Evolutionary conservation across 73 alveolate species (phyloP).

Genomic region (Tetrahymena malaccensis): DNA sequence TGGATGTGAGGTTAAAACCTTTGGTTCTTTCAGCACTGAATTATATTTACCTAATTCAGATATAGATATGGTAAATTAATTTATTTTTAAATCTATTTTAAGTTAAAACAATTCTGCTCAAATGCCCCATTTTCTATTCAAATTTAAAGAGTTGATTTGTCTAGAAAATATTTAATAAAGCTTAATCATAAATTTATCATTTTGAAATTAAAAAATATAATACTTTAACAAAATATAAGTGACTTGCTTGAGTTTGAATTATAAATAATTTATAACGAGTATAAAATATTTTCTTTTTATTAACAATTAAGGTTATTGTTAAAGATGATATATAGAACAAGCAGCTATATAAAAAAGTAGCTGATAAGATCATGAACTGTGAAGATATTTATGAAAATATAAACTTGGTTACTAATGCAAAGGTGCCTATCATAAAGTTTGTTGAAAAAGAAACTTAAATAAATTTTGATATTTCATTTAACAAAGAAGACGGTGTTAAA

Average conservation of each 20-base stretch:
- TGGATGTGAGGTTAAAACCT: constrained; percentile 55
- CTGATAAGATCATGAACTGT: constrained; percentile 3
- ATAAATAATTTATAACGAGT: no score
- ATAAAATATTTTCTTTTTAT: background rate
- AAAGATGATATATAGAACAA: constrained; percentile 14
- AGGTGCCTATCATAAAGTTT: constrained; percentile 88
- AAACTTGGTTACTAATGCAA: constrained; percentile 64
- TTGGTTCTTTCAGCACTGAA: constrained; percentile 90
- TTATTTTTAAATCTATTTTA: constrained; percentile 31
- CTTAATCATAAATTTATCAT: no score
- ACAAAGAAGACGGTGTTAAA: constrained; percentile 73
- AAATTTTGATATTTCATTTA: constrained; percentile 82
- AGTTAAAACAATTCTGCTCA: background rate
- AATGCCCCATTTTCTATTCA: no score
- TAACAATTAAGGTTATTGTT: constrained; percentile 2
- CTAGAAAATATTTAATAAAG: background rate
- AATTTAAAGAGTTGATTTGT: background rate
- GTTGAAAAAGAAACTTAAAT: constrained; percentile 57
- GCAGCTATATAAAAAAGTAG: constrained; percentile 37
- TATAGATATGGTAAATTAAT: constrained; percentile 87
- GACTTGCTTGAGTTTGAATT: no score
- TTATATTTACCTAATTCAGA: constrained; percentile 90
- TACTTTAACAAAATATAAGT: no score
- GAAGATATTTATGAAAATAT: constrained; percentile 30
- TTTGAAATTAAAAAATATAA: no score